Base-by-base conservation (phyloP, 2,329 filamentous ascomycete genomes). In the Cladosporium sp. region DNA sequence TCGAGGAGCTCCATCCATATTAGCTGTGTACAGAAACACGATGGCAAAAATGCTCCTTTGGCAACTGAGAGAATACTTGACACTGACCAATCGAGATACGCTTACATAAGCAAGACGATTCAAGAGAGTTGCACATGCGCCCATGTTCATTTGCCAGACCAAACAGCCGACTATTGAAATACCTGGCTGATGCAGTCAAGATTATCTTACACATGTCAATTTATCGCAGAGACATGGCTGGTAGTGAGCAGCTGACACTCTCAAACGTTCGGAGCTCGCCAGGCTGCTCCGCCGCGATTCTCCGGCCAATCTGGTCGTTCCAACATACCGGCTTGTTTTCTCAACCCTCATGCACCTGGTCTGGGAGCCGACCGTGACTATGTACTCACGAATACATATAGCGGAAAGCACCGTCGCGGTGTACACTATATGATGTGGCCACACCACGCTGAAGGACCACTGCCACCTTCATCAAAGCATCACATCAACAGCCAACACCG, bases 211-310 rank as follows among this genome's bases (percentile, higher is more conserved):
- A n/a, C n/a, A n/a, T n/a, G n/a, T 4, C 28, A 28, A 28, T 46
- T 13, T 3, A 11, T 46, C 39, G 39, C n/a, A 46, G 8, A 46
- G n/a, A 21, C 39, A 8, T 46, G n/a, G 39, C 39, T 46, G 39
- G 21, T 46, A 13, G n/a, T 46, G 36, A 43, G 36, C 36, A 43
- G 36, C 36, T 1, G n/a, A 14, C 39, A 46, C n/a, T 46, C n/a
- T 5, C 2, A 46, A n/a, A 46, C n/a, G 39, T 46, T 54, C 51
- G 51, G 51, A 54, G 51, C 51, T 54, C 51, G 51, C 51, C 51
- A 54, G 7, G 18, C 5, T 14, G 8, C 10, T 6, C 51, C n/a
- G 51, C 51, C 51, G 51, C 28, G 18, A 21, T 21, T 30, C 5
- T 32, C 51, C 51, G 51, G 5, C 51, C 28, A 10, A 51, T 3